Percentiles rank a stretch among this genome's conserved stretches.
Evolutionary conservation across 345 rosid genomes (phyloP).

Genomic region (Lepidium sativum): DNA sequence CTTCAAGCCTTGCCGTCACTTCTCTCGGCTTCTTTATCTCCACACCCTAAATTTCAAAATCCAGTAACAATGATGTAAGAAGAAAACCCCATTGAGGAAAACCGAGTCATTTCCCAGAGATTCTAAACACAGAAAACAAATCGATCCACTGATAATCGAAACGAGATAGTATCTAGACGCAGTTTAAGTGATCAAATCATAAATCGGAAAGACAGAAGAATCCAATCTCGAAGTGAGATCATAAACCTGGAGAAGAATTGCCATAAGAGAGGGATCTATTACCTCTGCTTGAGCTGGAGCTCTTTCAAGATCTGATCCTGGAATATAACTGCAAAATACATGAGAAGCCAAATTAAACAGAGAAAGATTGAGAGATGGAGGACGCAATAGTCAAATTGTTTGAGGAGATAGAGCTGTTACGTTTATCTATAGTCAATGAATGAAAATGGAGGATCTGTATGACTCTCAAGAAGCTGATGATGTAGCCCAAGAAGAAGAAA

Average conservation of each 20-base stretch:
- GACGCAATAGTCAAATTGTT: not conserved
- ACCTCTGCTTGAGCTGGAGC: slow-evolving; percentile 10
- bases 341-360: not conserved
- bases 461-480: slow-evolving; percentile 1
- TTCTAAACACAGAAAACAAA: too few relatives aligned
- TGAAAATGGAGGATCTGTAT: slow-evolving; percentile 9
- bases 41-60: not conserved
- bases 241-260: not conserved
- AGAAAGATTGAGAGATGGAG: not conserved
- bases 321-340: slow-evolving; percentile 6
- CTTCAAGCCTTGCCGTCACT: not conserved
- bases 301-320: slow-evolving; percentile 18
- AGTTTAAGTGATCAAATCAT: not conserved
- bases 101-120: not conserved
- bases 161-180: not conserved
- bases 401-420: not conserved
- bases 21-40: not conserved
- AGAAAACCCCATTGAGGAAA: not conserved
- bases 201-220: not conserved
- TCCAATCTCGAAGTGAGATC: not conserved
- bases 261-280: not conserved
- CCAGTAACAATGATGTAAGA: not conserved
- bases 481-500: not conserved
- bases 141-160: not conserved
- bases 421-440: not conserved